Conservation (phyloP, 2,329 filamentous ascomycete genomes). For the Botrytis deweyae region DNA sequence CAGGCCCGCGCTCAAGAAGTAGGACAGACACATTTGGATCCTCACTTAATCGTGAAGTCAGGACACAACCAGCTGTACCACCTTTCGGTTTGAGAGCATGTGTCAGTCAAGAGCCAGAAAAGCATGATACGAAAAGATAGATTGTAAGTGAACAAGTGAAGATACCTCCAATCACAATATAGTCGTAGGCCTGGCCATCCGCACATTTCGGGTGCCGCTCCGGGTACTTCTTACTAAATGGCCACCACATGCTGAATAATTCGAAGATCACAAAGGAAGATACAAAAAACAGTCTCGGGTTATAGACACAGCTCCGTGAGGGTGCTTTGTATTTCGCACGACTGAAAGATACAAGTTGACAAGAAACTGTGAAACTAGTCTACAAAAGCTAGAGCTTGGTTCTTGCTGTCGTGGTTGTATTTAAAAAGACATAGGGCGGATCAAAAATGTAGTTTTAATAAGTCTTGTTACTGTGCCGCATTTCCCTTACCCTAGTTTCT, state of each 20-base stretch:
- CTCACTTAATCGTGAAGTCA: conserved; percentile 44
- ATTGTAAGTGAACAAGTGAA: neutral
- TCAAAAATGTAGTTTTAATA: too few relatives aligned
- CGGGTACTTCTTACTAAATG: neutral
- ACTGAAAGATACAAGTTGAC: neutral
- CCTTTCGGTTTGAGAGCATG: conserved; percentile 27
- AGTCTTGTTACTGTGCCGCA: neutral
- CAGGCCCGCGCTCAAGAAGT: conserved; percentile 43
- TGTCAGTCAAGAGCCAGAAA: neutral
- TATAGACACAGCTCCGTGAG: neutral
- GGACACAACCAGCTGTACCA: conserved; percentile 45
- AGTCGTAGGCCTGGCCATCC: neutral
- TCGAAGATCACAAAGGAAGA: neutral
- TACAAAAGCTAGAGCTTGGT: neutral
- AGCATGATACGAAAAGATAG: too few relatives aligned
- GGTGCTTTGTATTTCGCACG: neutral
- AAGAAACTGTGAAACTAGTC: neutral
- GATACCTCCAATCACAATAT: conserved; percentile 10
- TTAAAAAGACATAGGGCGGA: neutral
- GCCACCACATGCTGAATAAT: neutral
- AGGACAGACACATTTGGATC: conserved; percentile 41
- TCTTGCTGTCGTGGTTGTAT: neutral
- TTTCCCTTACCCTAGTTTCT: neutral
- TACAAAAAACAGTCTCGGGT: neutral
- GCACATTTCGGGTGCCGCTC: neutral